Conservation (phyloP, 768 basidiomycete genomes). For the Cystofilobasidium capitatum region DNA sequence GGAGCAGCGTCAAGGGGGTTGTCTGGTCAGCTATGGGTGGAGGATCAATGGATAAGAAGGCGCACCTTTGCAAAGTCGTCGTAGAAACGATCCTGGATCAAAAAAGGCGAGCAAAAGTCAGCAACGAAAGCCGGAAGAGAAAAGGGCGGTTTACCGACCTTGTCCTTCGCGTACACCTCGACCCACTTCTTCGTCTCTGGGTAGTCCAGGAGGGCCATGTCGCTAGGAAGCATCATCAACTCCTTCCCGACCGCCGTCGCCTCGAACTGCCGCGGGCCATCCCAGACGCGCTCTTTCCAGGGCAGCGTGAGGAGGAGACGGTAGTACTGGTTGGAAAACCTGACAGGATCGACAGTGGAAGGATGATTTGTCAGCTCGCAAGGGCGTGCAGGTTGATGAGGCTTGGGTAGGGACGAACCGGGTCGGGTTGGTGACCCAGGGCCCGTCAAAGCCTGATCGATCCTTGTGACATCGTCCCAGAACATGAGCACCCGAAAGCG, state of each 20-base stretch:
- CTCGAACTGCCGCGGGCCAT: constrained; percentile 38
- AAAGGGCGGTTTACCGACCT: constrained; percentile 3
- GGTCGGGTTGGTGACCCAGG: constrained; percentile 40
- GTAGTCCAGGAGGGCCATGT: constrained; percentile 40
- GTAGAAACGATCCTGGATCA: constrained; percentile 14
- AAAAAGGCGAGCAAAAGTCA: background rate
- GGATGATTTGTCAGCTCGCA: too few relatives aligned
- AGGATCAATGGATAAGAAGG: background rate
- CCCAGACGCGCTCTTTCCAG: constrained; percentile 39
- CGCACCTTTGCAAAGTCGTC: constrained; percentile 24
- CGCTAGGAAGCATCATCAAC: constrained; percentile 41
- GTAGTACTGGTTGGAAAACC: constrained; percentile 41
- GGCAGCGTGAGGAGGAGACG: constrained; percentile 37
- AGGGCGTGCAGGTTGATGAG: background rate
- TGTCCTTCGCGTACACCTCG: constrained; percentile 39
- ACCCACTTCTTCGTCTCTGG: constrained; percentile 37
- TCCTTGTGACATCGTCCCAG: constrained; percentile 39
- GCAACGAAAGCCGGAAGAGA: background rate
- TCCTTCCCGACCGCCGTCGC: constrained; percentile 37
- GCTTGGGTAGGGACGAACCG: constrained; percentile 21
- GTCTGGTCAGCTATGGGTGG: background rate
- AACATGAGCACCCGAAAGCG: constrained; percentile 39
- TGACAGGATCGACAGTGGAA: background rate
- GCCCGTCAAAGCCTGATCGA: constrained; percentile 40
- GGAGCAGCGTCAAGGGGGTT: background rate